Percentiles rank a stretch among this genome's conserved stretches.
Evolutionary conservation across 345 rosid species (phyloP).

Genomic region (Schrenkiella parvula): DNA sequence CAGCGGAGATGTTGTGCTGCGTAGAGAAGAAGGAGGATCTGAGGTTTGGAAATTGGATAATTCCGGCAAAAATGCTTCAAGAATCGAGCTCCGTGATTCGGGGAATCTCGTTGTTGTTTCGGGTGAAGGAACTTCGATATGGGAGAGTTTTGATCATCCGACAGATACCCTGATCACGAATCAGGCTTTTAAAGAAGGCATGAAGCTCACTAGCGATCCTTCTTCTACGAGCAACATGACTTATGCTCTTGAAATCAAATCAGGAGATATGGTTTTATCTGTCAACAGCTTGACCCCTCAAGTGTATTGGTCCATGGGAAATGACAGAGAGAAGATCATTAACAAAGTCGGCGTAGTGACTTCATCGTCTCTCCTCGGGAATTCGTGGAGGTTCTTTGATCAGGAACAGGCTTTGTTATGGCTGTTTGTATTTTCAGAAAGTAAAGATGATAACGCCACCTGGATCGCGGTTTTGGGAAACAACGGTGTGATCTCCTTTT

Average conservation of each 20-base stretch:
- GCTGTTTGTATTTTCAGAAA: slow-evolving; percentile 48
- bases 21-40: slow-evolving; percentile 30
- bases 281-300: slow-evolving; percentile 60
- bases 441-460: slow-evolving; percentile 43
- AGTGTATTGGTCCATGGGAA: slow-evolving; percentile 76
- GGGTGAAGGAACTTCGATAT: slow-evolving; percentile 33
- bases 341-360: slow-evolving; percentile 42
- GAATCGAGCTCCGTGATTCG: slow-evolving; percentile 65
- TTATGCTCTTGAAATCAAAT: slow-evolving; percentile 67
- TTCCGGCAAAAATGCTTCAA: slow-evolving; percentile 47
- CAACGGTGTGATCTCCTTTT: slow-evolving; percentile 64
- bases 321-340: slow-evolving; percentile 38
- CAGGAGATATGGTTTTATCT: slow-evolving; percentile 69
- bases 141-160: slow-evolving; percentile 95
- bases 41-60: slow-evolving; percentile 64
- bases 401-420: slow-evolving; percentile 41
- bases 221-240: slow-evolving; percentile 49
- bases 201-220: slow-evolving; percentile 64
- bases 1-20: slow-evolving; percentile 55
- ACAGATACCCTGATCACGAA: slow-evolving; percentile 59
- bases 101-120: slow-evolving; percentile 76
- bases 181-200: slow-evolving; percentile 60
- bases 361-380: slow-evolving; percentile 46
- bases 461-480: slow-evolving; percentile 73
- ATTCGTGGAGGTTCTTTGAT: slow-evolving; percentile 83